phyloP scores from a whole-genome alignment of 1,284 basidiomycete genomes.

The Anthracocystis panici-leucophaei region DNA sequence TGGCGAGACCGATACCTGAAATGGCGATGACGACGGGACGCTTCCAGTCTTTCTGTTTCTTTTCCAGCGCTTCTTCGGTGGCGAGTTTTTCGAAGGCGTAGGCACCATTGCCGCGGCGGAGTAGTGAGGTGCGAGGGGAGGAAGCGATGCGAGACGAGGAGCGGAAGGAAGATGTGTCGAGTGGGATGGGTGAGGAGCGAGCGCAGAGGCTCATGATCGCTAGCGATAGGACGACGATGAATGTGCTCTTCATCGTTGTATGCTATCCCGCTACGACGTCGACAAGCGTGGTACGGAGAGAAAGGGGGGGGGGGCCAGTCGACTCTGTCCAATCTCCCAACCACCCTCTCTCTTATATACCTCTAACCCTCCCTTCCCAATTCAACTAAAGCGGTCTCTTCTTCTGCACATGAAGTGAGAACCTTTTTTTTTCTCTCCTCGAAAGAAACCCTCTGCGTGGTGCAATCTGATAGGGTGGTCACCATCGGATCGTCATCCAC shows the following conservation, averaged over 20 bases:
- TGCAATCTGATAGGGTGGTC: conserved; percentile 13
- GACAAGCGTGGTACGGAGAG: no score
- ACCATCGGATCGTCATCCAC: background rate
- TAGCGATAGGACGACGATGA: conserved; percentile 7
- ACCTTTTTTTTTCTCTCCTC: background rate
- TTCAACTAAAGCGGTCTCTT: background rate
- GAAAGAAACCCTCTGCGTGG: background rate
- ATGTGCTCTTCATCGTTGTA: conserved; percentile 19
- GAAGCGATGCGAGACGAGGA: background rate
- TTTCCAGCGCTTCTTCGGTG: background rate
- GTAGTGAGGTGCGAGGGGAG: background rate
- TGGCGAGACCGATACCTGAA: conserved; percentile 12
- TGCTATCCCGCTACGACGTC: background rate
- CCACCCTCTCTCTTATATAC: background rate
- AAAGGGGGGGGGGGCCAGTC: no score
- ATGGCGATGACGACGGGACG: conserved; percentile 22
- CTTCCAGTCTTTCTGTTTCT: conserved; percentile 27
- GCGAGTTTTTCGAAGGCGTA: background rate
- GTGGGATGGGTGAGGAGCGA: conserved; percentile 12
- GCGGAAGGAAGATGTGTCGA: background rate
- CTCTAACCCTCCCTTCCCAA: background rate
- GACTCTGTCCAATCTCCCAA: no score
- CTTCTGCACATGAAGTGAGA: background rate
- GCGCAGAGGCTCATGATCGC: conserved; percentile 22
- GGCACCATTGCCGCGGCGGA: background rate